Evolutionary conservation across 1,139 yeast genomes (phyloP).

Genomic region (Zygotorulaspora mrakii): DNA sequence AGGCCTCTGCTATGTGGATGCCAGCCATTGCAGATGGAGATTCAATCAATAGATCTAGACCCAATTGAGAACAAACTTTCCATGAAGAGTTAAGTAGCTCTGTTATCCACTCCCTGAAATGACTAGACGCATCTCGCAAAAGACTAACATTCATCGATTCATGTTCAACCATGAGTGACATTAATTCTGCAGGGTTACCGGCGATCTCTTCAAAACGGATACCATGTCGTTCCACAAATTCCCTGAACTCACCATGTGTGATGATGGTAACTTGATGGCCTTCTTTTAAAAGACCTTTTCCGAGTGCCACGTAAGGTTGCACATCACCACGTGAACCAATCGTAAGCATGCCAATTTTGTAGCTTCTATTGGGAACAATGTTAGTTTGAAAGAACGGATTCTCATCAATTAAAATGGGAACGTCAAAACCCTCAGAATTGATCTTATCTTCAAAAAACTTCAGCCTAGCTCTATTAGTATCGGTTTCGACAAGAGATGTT

Average conservation of each 20-base stretch:
- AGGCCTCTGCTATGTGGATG: conserved; percentile 88
- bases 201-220: conserved; percentile 72
- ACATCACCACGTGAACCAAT: conserved; percentile 97
- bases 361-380: conserved; percentile 50
- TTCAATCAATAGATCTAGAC: conserved; percentile 78
- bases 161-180: conserved; percentile 89
- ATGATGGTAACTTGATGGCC: conserved; percentile 85
- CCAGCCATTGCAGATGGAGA: conserved; percentile 97
- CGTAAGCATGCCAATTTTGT: conserved; percentile 68
- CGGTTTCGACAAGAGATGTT: conserved; percentile 42
- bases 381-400: conserved; percentile 54
- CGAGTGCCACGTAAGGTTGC: conserved; percentile 91
- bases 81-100: conserved; percentile 69
- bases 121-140: conserved; percentile 73
- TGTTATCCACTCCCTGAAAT: conserved; percentile 75
- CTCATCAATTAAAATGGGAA: conserved; percentile 65
- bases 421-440: conserved; percentile 56
- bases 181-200: conserved; percentile 88
- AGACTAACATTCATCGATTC: conserved; percentile 83
- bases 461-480: conserved; percentile 49
- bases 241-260: conserved; percentile 75
- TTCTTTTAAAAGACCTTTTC: conserved; percentile 67
- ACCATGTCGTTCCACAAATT: conserved; percentile 67
- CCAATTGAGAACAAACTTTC: conserved; percentile 68
- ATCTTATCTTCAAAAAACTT: conserved; percentile 61